Conservation (phyloP, 116 monocot genomes). For the Posidonia oceanica region DNA sequence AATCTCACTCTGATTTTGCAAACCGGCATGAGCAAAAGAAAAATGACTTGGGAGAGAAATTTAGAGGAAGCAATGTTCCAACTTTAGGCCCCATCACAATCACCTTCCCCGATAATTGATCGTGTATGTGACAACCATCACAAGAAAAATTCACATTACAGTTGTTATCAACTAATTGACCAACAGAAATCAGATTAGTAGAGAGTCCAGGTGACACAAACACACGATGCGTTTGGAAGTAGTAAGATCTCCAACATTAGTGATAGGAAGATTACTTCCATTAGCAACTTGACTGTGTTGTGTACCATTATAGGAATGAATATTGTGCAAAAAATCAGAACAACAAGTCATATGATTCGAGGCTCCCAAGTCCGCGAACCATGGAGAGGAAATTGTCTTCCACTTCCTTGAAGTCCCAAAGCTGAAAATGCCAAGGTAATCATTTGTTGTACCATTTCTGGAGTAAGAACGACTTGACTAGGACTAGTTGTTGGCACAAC, state of each 20-base stretch:
- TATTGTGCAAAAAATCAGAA: no score
- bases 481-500: no score
- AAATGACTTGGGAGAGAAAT: no score
- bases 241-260: background rate
- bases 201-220: background rate
- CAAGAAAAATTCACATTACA: background rate
- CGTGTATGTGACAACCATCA: no score
- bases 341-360: slow-evolving; percentile 1
- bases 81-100: no score
- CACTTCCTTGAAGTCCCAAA: background rate
- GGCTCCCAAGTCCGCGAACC: background rate
- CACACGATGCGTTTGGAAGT: background rate
- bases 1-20: no score
- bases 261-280: background rate
- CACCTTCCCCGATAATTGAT: no score
- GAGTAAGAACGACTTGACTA: no score
- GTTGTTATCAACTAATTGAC: background rate
- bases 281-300: background rate
- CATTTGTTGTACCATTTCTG: no score
- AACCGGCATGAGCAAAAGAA: no score
- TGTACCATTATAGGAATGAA: no score
- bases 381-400: background rate
- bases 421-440: background rate
- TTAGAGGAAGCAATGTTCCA: no score
- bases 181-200: background rate